These are phyloP conservation scores for Ligustrum vulgare DNA, from an alignment of 257 asterid genomes.

Conservation along the genomic window DNA sequence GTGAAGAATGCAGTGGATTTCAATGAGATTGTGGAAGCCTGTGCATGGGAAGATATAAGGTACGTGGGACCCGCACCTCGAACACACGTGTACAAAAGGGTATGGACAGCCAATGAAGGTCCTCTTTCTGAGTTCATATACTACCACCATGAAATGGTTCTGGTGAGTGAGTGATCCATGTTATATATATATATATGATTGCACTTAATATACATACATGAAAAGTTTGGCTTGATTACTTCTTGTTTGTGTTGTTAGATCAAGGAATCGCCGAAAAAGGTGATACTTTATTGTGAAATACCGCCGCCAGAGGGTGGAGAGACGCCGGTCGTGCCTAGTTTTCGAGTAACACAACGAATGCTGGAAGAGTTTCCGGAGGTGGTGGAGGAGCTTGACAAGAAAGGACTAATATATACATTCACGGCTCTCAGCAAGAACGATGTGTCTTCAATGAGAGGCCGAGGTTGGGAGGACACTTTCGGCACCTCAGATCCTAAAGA, in stretches of 20 bases:
- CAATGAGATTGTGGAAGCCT: slow-evolving; percentile 65
- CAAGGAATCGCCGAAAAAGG: slow-evolving; percentile 70
- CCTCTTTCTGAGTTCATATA: slow-evolving; percentile 78
- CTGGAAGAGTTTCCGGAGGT: slow-evolving; percentile 70
- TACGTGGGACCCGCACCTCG: slow-evolving; percentile 90
- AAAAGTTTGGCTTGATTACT: not conserved
- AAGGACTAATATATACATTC: slow-evolving; percentile 69
- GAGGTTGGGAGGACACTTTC: slow-evolving; percentile 89
- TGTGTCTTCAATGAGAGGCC: slow-evolving; percentile 72
- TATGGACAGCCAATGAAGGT: slow-evolving; percentile 90
- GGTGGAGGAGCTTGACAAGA: slow-evolving; percentile 69
- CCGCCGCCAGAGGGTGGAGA: slow-evolving; percentile 89
- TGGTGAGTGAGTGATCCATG: slow-evolving; percentile 39
- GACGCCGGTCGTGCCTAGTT: slow-evolving; percentile 84
- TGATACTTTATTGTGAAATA: slow-evolving; percentile 67
- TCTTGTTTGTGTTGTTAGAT: slow-evolving; percentile 34
- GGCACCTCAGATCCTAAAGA: slow-evolving; percentile 66
- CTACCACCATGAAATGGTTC: slow-evolving; percentile 87
- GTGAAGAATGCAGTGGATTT: slow-evolving; percentile 59
- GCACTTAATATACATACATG: not conserved
- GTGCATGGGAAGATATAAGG: slow-evolving; percentile 78
- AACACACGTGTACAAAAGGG: slow-evolving; percentile 68
- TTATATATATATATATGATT: not conserved
- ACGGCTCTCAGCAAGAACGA: slow-evolving; percentile 62
- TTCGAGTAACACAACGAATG: slow-evolving; percentile 65